A percentile compares a stretch with the other conserved stretches of the same genome.
Evolutionary conservation across 1,284 basidiomycete genomes (phyloP).

Genomic region (Puccinia novopanici): DNA sequence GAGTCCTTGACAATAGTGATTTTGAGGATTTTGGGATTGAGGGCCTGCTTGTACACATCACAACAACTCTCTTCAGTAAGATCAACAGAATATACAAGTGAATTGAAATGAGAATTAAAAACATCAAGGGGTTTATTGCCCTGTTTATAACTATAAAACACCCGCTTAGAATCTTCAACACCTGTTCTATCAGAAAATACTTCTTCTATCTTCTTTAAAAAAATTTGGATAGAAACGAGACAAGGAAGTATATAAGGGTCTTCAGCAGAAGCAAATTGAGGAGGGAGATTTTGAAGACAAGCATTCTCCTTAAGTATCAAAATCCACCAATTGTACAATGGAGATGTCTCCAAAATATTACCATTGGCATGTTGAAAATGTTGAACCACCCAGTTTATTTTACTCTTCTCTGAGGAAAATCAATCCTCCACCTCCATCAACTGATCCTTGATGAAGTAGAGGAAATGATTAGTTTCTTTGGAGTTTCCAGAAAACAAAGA

Average conservation of each 20-base stretch:
- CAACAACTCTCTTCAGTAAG: conserved; percentile 14
- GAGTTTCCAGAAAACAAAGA: conserved; percentile 19
- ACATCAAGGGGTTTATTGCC: conserved; percentile 17
- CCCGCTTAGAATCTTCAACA: conserved; percentile 3
- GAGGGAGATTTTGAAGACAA: background rate
- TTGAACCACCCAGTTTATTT: conserved; percentile 29
- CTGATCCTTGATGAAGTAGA: conserved; percentile 15
- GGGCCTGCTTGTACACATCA: background rate
- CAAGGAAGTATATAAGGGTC: background rate
- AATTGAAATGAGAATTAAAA: conserved; percentile 23
- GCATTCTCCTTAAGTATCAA: conserved; percentile 4
- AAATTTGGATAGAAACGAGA: background rate
- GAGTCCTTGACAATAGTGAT: conserved; percentile 1
- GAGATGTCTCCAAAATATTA: background rate
- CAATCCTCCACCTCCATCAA: background rate
- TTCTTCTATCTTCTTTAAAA: conserved; percentile 3
- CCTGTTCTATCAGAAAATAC: background rate
- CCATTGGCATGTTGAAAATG: conserved; percentile 6
- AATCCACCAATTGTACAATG: conserved; percentile 14
- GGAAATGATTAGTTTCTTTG: conserved; percentile 8
- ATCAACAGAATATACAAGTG: conserved; percentile 28
- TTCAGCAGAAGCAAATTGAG: background rate
- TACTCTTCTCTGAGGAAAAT: background rate
- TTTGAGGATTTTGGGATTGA: conserved; percentile 5
- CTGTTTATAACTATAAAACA: conserved; percentile 20